A percentile compares a stretch with the other conserved stretches of the same genome.
phyloP scores from a whole-genome alignment of 2,329 filamentous ascomycete genomes.

The Fusarium mundagurra region DNA sequence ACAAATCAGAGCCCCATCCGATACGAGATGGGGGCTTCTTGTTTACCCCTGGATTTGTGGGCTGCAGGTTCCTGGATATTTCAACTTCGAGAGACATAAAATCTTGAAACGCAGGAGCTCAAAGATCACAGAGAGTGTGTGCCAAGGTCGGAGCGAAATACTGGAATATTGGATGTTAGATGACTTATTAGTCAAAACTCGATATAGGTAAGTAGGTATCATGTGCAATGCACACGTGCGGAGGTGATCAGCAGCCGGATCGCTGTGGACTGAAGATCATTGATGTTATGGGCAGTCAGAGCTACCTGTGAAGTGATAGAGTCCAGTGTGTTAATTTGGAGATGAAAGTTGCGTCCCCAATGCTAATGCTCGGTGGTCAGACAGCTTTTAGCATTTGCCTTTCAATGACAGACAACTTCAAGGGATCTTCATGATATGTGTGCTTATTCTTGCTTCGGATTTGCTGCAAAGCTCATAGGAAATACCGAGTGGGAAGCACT shows the following conservation, averaged over 20 bases:
- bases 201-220: background rate
- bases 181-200: background rate
- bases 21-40: conserved; percentile 28
- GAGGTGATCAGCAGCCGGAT: conserved; percentile 29
- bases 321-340: background rate
- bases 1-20: conserved; percentile 21
- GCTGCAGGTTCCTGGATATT: background rate
- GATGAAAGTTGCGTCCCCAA: background rate
- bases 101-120: background rate
- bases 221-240: conserved; percentile 12
- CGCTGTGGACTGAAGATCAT: conserved; percentile 20
- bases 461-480: background rate
- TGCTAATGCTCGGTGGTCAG: background rate
- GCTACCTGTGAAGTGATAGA: conserved; percentile 1
- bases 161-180: background rate
- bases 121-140: background rate
- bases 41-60: conserved; percentile 29
- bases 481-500: background rate
- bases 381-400: background rate
- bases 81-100: background rate
- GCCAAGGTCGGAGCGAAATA: background rate
- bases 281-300: background rate
- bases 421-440: background rate
- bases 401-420: background rate
- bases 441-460: background rate